Conservation (phyloP, 163 green algal genomes). For the Chlamydomonas reinhardtii region DNA sequence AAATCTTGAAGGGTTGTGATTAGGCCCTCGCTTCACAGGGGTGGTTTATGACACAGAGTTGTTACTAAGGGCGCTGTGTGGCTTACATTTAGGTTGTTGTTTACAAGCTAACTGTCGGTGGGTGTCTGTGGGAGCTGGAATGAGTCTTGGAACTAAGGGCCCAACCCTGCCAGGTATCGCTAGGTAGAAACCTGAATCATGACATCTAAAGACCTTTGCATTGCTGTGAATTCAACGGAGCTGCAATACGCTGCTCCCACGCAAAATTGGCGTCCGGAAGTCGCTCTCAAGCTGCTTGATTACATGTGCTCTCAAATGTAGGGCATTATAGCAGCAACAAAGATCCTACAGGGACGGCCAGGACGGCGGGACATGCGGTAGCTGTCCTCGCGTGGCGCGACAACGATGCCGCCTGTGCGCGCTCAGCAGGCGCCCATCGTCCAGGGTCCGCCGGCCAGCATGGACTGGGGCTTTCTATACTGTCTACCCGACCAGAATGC, state of each 20-base stretch:
- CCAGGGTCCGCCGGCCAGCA: neutral
- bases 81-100: neutral
- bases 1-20: too few species aligned
- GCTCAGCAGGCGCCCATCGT: neutral
- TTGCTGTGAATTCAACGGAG: neutral
- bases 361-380: too few species aligned
- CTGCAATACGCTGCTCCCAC: too few species aligned
- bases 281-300: neutral
- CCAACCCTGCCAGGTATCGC: neutral
- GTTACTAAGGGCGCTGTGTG: neutral
- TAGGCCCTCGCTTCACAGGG: too few species aligned
- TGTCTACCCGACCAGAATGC: constrained; percentile 27
- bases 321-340: too few species aligned
- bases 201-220: neutral
- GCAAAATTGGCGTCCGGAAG: neutral
- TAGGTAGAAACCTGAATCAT: neutral
- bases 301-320: neutral
- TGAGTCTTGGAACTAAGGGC: neutral
- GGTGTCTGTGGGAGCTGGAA: too few species aligned
- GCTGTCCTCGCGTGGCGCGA: too few species aligned
- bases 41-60: too few species aligned
- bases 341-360: too few species aligned
- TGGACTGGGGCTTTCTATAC: constrained; percentile 40
- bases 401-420: neutral
- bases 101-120: too few species aligned